Percentiles rank a stretch among this genome's conserved stretches.
Evolutionary conservation across 139 green algal species (phyloP).

Genomic region (Coelastrella sp.): DNA sequence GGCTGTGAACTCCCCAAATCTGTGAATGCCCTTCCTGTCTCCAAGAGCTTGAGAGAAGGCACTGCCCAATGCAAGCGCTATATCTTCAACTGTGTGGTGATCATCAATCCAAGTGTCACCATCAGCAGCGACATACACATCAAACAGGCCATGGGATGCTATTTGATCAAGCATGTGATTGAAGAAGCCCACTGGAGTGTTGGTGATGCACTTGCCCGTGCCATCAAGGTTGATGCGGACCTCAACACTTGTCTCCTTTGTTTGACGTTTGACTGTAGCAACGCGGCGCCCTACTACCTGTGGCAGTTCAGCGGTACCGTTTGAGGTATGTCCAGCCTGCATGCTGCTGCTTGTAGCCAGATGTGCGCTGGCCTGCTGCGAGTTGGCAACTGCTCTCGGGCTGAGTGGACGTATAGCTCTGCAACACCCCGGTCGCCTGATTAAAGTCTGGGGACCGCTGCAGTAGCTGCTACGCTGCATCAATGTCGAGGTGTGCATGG

Average conservation of each 20-base stretch:
- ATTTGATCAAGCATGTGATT: slow-evolving; percentile 99
- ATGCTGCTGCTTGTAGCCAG: neutral
- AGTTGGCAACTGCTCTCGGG: neutral
- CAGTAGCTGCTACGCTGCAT: slow-evolving; percentile 1
- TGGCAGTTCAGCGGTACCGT: neutral
- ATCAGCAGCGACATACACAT: slow-evolving; percentile 82
- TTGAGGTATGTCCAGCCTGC: neutral
- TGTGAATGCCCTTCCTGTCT: slow-evolving; percentile 94
- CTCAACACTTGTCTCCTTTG: slow-evolving; percentile 94
- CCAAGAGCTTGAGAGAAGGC: slow-evolving; percentile 84
- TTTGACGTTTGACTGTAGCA: slow-evolving; percentile 70
- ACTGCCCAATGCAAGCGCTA: slow-evolving; percentile 82
- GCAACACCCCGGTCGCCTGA: neutral
- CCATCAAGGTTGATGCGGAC: slow-evolving; percentile 95
- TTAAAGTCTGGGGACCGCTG: neutral
- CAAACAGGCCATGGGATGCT: slow-evolving; percentile 89
- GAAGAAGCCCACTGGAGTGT: slow-evolving; percentile 92
- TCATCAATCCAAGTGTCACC: slow-evolving; percentile 99
- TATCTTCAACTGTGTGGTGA: slow-evolving; percentile 99
- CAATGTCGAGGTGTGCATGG: neutral
- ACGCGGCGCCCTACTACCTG: slow-evolving; percentile 18
- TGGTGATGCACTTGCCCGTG: slow-evolving; percentile 82
- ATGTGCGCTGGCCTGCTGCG: neutral
- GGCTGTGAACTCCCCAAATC: slow-evolving; percentile 95
- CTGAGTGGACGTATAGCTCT: neutral